Evolutionary conservation across 352 stramenopile genomes (phyloP), one percentile per base, ranked within the genome.

Genomic region (Phytophthora meadii): DNA sequence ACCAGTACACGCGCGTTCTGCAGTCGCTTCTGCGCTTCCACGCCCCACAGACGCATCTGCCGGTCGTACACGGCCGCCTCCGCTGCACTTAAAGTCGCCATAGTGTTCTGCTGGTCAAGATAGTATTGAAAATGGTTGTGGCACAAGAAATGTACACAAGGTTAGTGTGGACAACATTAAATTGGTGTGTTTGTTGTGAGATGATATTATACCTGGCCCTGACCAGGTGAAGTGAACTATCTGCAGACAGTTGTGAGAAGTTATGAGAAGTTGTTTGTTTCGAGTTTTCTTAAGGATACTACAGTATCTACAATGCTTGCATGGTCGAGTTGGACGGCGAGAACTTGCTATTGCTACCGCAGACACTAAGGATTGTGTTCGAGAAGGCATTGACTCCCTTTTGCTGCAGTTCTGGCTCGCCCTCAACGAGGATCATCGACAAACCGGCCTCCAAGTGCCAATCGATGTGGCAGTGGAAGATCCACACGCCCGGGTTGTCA

Each of bases 31-130:
- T 99, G 97, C 36, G 97, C 96, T 72, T 99, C 97, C 22, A 98
- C 89, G 30, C 98, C 98, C 97, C 97, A 99, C n/a, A 99, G 81
- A 17, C 97, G 94, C 81, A 99, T 99, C 81, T 99, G 97, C 19
- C 98, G 90, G 83, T 99, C 97, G 74, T 99, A 99, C 39, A 99
- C 84, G 51, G 98, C 97, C 24, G 90, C 88, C 77, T 98, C 92
- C 19, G 84, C 79, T 39, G 89, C 85, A 70, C 79, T 94, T 60
- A 97, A 87, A 19, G 65, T 87, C 47, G 27, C 37, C 44, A 66
- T 62, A 30, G 27, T 39, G 7, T 40, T 52, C 27, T 52, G 25
- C 25, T n/a, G 3, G 44, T 52, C 27, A 19, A 32, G 28, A 54
- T 30, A 54, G 30, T 17, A 8, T 41, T 17, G 36, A 17, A 42